Evolutionary conservation across 139 green algal genomes (phyloP).

Genomic region (Closterium sp.): DNA sequence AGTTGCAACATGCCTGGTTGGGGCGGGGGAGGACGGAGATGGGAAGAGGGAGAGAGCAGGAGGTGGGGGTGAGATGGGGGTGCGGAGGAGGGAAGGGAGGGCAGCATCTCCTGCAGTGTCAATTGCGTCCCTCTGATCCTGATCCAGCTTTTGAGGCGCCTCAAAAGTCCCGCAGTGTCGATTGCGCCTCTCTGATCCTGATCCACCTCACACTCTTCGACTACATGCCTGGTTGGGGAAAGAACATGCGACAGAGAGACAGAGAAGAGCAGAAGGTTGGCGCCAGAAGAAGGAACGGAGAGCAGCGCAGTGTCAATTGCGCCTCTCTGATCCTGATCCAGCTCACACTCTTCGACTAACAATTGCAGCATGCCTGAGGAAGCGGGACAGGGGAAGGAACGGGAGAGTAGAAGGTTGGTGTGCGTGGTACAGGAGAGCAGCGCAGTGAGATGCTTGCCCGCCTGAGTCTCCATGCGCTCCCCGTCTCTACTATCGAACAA

Average conservation of each 20-base stretch:
- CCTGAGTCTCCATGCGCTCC: too few relatives aligned
- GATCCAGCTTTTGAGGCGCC: too few relatives aligned
- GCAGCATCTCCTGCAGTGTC: not conserved
- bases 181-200: not conserved
- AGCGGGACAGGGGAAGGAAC: not conserved
- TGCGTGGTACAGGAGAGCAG: not conserved
- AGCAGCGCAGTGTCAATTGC: constrained; percentile 4
- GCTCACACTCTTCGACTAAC: not conserved
- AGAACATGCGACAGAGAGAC: too few relatives aligned
- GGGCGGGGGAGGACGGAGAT: not conserved
- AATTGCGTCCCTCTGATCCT: not conserved
- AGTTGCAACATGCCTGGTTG: constrained; percentile 9
- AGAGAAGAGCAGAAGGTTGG: too few relatives aligned
- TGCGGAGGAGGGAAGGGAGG: not conserved
- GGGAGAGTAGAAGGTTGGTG: not conserved
- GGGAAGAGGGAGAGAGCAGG: not conserved
- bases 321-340: not conserved
- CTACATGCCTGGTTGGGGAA: constrained; percentile 10
- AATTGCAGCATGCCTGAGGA: constrained; percentile 10
- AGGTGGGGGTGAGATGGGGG: too few relatives aligned
- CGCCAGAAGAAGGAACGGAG: not conserved
- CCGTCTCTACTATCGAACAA: not conserved
- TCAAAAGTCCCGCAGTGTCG: constrained; percentile 2
- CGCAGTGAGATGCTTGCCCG: too few relatives aligned
- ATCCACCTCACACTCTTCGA: not conserved